Conservation (phyloP, 495 filamentous ascomycete genomes). For the Xylaria palmicola region DNA sequence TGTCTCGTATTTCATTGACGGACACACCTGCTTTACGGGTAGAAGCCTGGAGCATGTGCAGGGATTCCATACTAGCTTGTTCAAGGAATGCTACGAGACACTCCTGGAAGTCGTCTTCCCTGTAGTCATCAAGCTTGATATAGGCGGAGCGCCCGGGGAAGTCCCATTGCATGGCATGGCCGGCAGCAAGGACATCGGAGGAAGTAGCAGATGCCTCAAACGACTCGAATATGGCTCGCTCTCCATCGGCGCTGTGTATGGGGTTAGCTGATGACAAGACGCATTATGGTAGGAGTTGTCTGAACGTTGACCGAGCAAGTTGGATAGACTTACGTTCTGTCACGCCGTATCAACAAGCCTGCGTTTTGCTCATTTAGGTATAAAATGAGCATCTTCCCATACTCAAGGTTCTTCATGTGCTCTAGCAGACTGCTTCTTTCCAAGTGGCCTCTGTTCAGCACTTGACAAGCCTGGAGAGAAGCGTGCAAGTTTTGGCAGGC, state of each 20-base stretch:
- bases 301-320: background rate
- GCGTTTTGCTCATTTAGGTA: conserved; percentile 58
- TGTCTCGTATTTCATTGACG: conserved; percentile 55
- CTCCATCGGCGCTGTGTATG: conserved; percentile 13
- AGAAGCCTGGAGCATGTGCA: conserved; percentile 52
- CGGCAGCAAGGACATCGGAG: conserved; percentile 41
- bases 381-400: conserved; percentile 40
- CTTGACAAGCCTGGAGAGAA: conserved; percentile 33
- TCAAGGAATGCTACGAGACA: conserved; percentile 56
- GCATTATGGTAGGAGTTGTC: background rate
- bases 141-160: conserved; percentile 41
- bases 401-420: conserved; percentile 34
- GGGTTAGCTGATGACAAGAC: background rate
- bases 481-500: conserved; percentile 32
- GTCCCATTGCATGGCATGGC: conserved; percentile 38
- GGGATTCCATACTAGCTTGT: conserved; percentile 54
- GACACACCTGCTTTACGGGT: conserved; percentile 48
- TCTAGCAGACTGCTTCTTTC: conserved; percentile 37
- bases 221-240: conserved; percentile 46
- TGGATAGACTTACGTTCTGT: conserved; percentile 36
- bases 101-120: conserved; percentile 45
- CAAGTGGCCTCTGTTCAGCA: conserved; percentile 37
- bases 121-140: conserved; percentile 44
- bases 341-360: conserved; percentile 48
- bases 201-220: conserved; percentile 57